Percentiles rank a stretch among this genome's conserved stretches.
phyloP scores from a whole-genome alignment of 352 stramenopile genomes.

The Phytophthora boehmeriae region DNA sequence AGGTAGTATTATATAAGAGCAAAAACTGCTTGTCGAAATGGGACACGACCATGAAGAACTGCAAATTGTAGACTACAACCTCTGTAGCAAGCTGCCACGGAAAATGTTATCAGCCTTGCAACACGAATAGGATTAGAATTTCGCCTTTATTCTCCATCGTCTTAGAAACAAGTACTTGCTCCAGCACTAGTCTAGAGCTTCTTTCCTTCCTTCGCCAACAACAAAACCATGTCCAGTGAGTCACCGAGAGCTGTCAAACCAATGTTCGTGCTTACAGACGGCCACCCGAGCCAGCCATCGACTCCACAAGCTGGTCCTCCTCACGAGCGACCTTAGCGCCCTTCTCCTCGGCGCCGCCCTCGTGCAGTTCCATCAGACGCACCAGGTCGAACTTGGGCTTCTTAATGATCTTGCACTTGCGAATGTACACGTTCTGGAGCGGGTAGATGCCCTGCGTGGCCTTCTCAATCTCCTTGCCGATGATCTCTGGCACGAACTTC shows the following conservation, averaged over 20 bases:
- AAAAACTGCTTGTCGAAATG: no score
- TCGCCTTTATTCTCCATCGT: slow-evolving; percentile 87
- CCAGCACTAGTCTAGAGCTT: slow-evolving; percentile 8
- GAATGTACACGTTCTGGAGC: slow-evolving; percentile 99
- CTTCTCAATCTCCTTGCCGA: slow-evolving; percentile 98
- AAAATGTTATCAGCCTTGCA: slow-evolving; percentile 6
- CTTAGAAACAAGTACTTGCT: slow-evolving; percentile 58
- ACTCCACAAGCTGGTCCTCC: slow-evolving; percentile 88
- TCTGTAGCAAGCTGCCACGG: no score
- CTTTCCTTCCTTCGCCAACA: slow-evolving; percentile 35
- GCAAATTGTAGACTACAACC: no score
- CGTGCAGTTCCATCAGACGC: slow-evolving; percentile 99
- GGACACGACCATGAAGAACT: no score
- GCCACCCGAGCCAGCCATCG: slow-evolving; percentile 86
- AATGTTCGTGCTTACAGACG: slow-evolving; percentile 78
- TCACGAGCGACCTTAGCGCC: slow-evolving; percentile 90
- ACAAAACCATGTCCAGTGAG: slow-evolving; percentile 48
- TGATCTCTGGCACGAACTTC: slow-evolving; percentile 98
- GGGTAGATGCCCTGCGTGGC: slow-evolving; percentile 98
- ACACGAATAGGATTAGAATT: slow-evolving; percentile 68
- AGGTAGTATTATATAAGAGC: no score
- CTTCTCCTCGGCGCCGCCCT: slow-evolving; percentile 93
- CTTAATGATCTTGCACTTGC: slow-evolving; percentile 99
- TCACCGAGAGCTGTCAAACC: slow-evolving; percentile 30
- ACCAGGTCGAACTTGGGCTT: slow-evolving; percentile 99